phyloP scores from a whole-genome alignment of 768 basidiomycete genomes.

The Rhizopogon roseolus region DNA sequence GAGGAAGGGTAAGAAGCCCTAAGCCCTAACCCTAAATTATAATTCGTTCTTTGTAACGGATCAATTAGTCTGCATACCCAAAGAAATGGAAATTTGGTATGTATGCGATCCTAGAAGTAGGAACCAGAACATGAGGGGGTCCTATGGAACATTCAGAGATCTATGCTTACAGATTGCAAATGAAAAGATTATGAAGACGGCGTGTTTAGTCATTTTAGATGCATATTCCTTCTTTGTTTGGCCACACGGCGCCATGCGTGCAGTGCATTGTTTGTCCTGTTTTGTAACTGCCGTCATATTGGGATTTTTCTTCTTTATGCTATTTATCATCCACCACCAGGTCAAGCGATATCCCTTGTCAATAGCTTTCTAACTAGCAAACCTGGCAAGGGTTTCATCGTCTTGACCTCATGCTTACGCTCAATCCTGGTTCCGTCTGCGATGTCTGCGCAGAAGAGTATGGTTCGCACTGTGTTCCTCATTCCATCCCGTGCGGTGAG shows the following conservation, averaged over 20 bases:
- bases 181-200: conserved; percentile 8
- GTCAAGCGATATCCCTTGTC: conserved; percentile 41
- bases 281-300: conserved; percentile 23
- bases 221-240: conserved; percentile 7
- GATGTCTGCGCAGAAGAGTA: conserved; percentile 89
- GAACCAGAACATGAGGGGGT: conserved; percentile 4
- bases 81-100: not conserved
- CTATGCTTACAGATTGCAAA: not conserved
- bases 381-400: conserved; percentile 35
- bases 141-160: not conserved
- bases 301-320: conserved; percentile 33
- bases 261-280: conserved; percentile 29
- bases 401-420: conserved; percentile 67
- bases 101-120: not conserved
- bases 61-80: not conserved
- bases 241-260: conserved; percentile 4
- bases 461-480: conserved; percentile 66
- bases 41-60: not conserved
- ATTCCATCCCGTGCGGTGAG: conserved; percentile 80
- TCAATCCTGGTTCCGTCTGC: conserved; percentile 78
- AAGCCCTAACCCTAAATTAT: conserved; percentile 26
- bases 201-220: conserved; percentile 5
- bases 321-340: conserved; percentile 46
- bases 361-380: conserved; percentile 31
- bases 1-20: conserved; percentile 14